A percentile compares a stretch with the other conserved stretches of the same genome.
phyloP scores from a whole-genome alignment of 208 protist genomes.

The Tritrichomonas musculus region DNA sequence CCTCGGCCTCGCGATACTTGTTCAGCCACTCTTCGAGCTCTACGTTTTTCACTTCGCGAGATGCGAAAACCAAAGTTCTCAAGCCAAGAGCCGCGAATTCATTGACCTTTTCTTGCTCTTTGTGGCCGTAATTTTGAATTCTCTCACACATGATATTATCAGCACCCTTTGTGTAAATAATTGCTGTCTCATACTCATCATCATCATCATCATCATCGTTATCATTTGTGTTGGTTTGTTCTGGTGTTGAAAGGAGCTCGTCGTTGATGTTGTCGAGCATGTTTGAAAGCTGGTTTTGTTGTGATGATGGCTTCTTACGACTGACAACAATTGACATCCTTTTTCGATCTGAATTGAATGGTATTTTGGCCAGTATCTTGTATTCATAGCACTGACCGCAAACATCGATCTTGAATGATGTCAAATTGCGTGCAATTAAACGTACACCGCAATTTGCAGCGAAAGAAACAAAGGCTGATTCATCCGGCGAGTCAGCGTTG shows the following conservation, averaged over 20 bases:
- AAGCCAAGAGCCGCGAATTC: neutral
- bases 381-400: neutral
- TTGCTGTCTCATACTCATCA: neutral
- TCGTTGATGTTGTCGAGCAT: conserved; percentile 24
- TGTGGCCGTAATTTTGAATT: no score
- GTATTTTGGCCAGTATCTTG: neutral
- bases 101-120: neutral
- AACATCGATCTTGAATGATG: neutral
- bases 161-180: no score
- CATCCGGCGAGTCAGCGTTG: conserved; percentile 10
- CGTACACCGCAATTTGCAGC: neutral
- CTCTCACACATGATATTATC: no score
- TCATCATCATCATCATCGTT: neutral
- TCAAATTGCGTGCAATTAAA: neutral
- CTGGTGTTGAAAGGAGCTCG: neutral
- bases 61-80: neutral
- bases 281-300: neutral
- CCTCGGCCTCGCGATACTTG: neutral
- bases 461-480: neutral
- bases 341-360: conserved; percentile 91
- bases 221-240: neutral
- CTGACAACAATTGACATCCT: conserved; percentile 92
- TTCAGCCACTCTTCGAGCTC: neutral
- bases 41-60: neutral
- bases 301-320: neutral